Evolutionary conservation across 257 asterid genomes (phyloP).

Genomic region (Lithospermum erythrorhizon): DNA sequence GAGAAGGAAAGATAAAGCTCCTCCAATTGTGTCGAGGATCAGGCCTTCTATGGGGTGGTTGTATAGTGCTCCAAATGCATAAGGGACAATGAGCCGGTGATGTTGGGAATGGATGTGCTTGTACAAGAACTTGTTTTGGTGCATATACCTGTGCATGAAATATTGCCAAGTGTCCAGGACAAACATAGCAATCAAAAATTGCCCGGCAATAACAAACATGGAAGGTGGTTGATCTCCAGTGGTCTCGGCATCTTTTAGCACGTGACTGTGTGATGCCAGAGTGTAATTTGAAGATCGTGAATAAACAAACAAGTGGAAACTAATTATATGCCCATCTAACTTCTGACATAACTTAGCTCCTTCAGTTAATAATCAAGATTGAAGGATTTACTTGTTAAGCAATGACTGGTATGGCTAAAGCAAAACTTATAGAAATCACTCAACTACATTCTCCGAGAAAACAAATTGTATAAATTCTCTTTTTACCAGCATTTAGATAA

Average conservation of each 20-base stretch:
- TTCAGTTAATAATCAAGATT: no score
- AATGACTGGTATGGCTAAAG: no score
- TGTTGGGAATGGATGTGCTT: conserved; percentile 82
- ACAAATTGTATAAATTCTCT: background rate
- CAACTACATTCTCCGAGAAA: no score
- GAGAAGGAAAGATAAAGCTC: conserved; percentile 67
- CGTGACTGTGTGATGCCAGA: conserved; percentile 36
- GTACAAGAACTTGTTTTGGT: conserved; percentile 81
- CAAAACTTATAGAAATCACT: no score
- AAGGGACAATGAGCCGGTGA: conserved; percentile 78
- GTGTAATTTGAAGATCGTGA: no score
- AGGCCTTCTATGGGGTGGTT: conserved; percentile 93
- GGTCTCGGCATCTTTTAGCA: conserved; percentile 42
- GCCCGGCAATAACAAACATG: conserved; percentile 41
- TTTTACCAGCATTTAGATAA: no score
- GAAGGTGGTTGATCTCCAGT: conserved; percentile 31
- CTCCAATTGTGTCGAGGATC: conserved; percentile 78
- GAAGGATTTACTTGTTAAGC: no score
- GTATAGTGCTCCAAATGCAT: conserved; percentile 85
- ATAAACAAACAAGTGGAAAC: no score
- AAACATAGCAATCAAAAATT: conserved; percentile 56
- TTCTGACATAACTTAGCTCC: no score
- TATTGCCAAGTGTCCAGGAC: conserved; percentile 87
- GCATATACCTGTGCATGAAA: conserved; percentile 92
- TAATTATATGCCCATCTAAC: no score